Percentiles rank a stretch among this genome's conserved stretches.
Evolutionary conservation across 2,329 filamentous ascomycete species (phyloP).

Genomic region (Metarhizium album): DNA sequence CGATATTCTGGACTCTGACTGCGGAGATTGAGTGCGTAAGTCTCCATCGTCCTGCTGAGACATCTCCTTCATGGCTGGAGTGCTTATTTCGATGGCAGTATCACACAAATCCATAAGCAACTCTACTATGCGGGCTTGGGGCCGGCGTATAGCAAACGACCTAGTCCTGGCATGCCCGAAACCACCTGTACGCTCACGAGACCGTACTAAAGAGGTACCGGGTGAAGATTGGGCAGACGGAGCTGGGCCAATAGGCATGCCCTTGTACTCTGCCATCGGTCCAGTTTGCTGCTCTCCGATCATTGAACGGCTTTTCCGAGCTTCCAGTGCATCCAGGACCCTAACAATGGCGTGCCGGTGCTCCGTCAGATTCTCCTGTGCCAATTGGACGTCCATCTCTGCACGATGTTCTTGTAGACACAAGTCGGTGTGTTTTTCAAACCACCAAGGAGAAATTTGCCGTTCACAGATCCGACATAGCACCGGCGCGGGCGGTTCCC

Average conservation of each 20-base stretch:
- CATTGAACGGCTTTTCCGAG: slow-evolving; percentile 55
- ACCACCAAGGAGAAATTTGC: slow-evolving; percentile 98
- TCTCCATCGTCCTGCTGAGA: slow-evolving; percentile 55
- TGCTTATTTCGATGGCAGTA: slow-evolving; percentile 89
- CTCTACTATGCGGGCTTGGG: slow-evolving; percentile 87
- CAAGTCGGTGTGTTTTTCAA: slow-evolving; percentile 95
- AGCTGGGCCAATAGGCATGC: slow-evolving; percentile 69
- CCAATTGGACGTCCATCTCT: slow-evolving; percentile 95
- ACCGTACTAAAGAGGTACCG: slow-evolving; percentile 59
- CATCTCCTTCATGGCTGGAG: slow-evolving; percentile 82
- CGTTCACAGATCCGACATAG: slow-evolving; percentile 96
- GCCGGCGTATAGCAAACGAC: slow-evolving; percentile 84
- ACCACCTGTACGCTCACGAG: slow-evolving; percentile 62
- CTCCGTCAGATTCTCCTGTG: slow-evolving; percentile 83
- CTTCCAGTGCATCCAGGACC: slow-evolving; percentile 84
- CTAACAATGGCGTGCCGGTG: slow-evolving; percentile 92
- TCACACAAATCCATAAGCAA: slow-evolving; percentile 91
- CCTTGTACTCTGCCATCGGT: slow-evolving; percentile 73
- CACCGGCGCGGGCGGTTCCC: slow-evolving; percentile 77
- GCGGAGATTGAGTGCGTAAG: slow-evolving; percentile 84
- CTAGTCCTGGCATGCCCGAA: slow-evolving; percentile 71
- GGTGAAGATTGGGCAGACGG: slow-evolving; percentile 62
- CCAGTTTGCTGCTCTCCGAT: slow-evolving; percentile 40
- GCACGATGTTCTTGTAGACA: slow-evolving; percentile 93
- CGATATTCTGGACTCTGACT: slow-evolving; percentile 88